Evolutionary conservation across 257 asterid species (phyloP).

Genomic region (Fraxinus americana): DNA sequence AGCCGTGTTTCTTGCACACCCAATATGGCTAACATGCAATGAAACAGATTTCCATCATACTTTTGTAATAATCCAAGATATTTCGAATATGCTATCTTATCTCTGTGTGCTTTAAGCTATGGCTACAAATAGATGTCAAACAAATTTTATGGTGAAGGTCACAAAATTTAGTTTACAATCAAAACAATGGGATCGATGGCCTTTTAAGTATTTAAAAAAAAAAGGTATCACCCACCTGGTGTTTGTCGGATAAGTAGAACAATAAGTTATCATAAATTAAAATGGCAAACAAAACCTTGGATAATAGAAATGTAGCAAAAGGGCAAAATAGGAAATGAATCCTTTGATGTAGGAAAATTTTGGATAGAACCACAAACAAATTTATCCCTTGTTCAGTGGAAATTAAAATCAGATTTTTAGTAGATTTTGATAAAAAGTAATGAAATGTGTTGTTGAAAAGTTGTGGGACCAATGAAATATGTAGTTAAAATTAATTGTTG

Average conservation of each 20-base stretch:
- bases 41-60: neutral
- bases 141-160: neutral
- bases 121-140: neutral
- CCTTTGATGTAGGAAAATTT: neutral
- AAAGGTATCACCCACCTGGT: neutral
- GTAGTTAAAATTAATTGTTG: no score
- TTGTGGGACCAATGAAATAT: no score
- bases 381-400: neutral
- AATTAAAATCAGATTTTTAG: no score
- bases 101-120: neutral
- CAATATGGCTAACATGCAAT: neutral
- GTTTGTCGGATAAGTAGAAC: neutral
- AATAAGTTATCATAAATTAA: neutral
- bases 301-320: neutral
- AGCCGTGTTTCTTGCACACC: neutral
- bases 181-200: neutral
- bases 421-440: no score
- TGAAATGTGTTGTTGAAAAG: no score
- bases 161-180: neutral
- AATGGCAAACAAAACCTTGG: neutral
- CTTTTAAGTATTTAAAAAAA: neutral
- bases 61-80: neutral
- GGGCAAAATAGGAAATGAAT: neutral
- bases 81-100: neutral
- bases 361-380: neutral